Conservation (phyloP, 2,329 filamentous ascomycete species). For the Emmonsiellopsis sp. region DNA sequence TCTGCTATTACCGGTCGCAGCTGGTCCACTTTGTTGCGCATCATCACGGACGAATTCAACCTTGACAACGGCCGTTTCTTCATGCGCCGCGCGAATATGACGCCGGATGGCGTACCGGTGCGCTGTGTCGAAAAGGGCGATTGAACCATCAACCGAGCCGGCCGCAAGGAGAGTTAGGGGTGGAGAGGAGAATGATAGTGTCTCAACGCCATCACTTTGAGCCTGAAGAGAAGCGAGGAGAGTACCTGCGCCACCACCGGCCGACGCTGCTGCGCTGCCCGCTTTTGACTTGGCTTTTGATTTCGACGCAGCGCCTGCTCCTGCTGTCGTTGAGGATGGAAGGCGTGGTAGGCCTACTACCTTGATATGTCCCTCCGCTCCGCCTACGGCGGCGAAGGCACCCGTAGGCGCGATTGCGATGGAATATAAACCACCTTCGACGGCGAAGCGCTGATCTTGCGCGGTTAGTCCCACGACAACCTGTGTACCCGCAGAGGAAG, state of each 20-base stretch:
- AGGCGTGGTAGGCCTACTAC: constrained; percentile 73
- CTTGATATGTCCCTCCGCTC: constrained; percentile 76
- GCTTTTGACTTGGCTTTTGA: constrained; percentile 43
- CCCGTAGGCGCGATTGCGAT: constrained; percentile 74
- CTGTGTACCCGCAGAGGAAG: constrained; percentile 46
- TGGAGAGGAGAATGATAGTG: constrained; percentile 54
- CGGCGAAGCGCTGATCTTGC: constrained; percentile 78
- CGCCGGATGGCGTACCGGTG: constrained; percentile 80
- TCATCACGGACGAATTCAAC: constrained; percentile 66
- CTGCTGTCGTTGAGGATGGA: constrained; percentile 23
- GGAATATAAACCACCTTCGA: constrained; percentile 85
- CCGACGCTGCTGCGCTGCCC: constrained; percentile 37
- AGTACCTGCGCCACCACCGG: constrained; percentile 52
- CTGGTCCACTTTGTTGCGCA: constrained; percentile 16
- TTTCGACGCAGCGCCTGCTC: constrained; percentile 32
- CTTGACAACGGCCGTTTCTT: constrained; percentile 84
- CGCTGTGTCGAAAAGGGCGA: constrained; percentile 78
- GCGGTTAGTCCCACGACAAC: constrained; percentile 68
- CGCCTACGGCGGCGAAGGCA: constrained; percentile 73
- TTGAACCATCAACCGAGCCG: constrained; percentile 56
- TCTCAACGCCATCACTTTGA: constrained; percentile 71
- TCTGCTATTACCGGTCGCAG: constrained; percentile 30
- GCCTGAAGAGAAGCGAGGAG: constrained; percentile 78
- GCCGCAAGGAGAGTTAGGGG: constrained; percentile 53
- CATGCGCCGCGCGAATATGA: constrained; percentile 72